These are phyloP conservation scores for Salisapilia sapeloensis DNA, from an alignment of 352 stramenopile species.

Conservation along the genomic window DNA sequence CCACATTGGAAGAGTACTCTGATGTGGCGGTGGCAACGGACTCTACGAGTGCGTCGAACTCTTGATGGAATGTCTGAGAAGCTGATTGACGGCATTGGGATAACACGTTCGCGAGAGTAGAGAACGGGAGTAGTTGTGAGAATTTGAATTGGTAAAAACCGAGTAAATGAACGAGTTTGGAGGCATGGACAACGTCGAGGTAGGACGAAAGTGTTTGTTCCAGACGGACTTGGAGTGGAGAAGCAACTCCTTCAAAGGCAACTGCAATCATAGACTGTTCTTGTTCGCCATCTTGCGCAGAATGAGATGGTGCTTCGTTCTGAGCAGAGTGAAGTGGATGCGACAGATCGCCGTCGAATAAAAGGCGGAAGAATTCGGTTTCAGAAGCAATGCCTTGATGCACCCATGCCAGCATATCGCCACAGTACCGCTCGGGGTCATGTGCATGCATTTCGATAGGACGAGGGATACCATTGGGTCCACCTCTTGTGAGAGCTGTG, in stretches of 20 bases:
- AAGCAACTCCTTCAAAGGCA: constrained; percentile 38
- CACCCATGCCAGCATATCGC: constrained; percentile 81
- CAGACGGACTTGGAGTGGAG: constrained; percentile 38
- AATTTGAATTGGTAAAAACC: constrained; percentile 55
- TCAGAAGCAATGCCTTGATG: constrained; percentile 74
- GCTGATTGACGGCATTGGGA: constrained; percentile 17
- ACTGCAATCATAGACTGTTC: constrained; percentile 25
- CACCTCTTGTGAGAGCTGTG: constrained; percentile 49
- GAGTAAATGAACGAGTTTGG: constrained; percentile 47
- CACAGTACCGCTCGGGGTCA: constrained; percentile 73
- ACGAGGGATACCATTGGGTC: constrained; percentile 48
- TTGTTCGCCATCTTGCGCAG: not conserved
- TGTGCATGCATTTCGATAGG: constrained; percentile 82
- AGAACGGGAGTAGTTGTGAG: constrained; percentile 14
- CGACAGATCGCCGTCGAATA: constrained; percentile 45
- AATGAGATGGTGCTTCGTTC: not conserved
- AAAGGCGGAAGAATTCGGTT: constrained; percentile 56
- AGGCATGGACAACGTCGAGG: constrained; percentile 38
- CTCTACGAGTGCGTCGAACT: constrained; percentile 34
- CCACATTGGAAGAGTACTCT: constrained; percentile 39
- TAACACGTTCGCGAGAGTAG: constrained; percentile 14
- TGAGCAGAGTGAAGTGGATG: not conserved
- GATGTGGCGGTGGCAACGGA: constrained; percentile 19
- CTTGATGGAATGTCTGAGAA: constrained; percentile 25
- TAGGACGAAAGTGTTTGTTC: constrained; percentile 37